phyloP scores from a whole-genome alignment of 2,329 filamentous ascomycete genomes.

The Penicillium sp. region DNA sequence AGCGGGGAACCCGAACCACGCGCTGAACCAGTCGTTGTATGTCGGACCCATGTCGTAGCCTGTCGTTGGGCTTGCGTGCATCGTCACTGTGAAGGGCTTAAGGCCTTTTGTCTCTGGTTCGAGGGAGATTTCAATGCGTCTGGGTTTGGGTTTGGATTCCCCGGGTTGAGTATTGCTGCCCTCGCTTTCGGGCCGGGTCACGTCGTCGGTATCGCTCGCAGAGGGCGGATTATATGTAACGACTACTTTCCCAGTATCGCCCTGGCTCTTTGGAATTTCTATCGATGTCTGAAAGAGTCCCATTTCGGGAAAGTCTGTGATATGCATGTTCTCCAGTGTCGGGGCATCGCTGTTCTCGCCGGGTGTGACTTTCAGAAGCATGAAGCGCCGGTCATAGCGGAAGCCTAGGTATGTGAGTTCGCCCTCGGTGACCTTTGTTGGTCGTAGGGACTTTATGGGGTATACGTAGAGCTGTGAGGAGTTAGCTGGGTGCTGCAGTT shows the following conservation, averaged over 20 bases:
- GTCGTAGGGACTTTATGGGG: slow-evolving; percentile 72
- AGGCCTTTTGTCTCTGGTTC: slow-evolving; percentile 53
- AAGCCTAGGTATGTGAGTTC: slow-evolving; percentile 65
- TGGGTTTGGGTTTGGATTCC: background rate
- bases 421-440: slow-evolving; percentile 57
- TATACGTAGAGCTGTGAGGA: slow-evolving; percentile 65
- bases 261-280: slow-evolving; percentile 27
- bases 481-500: background rate
- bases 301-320: slow-evolving; percentile 61
- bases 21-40: slow-evolving; percentile 68
- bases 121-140: slow-evolving; percentile 59
- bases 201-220: slow-evolving; percentile 12
- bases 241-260: slow-evolving; percentile 38
- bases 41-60: slow-evolving; percentile 65
- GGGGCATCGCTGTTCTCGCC: slow-evolving; percentile 20
- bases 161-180: background rate
- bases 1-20: slow-evolving; percentile 64
- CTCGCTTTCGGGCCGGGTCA: background rate
- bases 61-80: slow-evolving; percentile 61
- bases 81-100: slow-evolving; percentile 54
- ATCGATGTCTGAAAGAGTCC: slow-evolving; percentile 66
- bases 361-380: slow-evolving; percentile 61
- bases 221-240: slow-evolving; percentile 43
- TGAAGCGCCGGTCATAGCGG: slow-evolving; percentile 68
- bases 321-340: slow-evolving; percentile 59